Evolutionary conservation across 169 alveolate genomes (phyloP).

Genomic region (Plasmodium gallinaceum): DNA sequence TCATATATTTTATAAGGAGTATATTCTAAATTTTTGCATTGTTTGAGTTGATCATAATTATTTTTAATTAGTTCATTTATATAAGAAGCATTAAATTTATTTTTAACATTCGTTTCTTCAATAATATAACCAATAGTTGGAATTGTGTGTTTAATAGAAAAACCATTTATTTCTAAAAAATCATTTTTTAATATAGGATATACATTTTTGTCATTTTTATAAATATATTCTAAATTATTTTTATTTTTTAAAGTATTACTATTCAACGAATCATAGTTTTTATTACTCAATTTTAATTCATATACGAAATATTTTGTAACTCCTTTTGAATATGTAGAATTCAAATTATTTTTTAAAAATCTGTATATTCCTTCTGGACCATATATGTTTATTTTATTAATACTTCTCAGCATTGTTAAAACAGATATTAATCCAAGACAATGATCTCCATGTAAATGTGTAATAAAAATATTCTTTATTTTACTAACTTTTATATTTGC

Average conservation of each 20-base stretch:
- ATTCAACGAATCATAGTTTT: background rate
- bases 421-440: conserved; percentile 86
- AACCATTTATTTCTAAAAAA: conserved; percentile 77
- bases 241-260: background rate
- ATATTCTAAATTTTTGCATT: conserved; percentile 40
- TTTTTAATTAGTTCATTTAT: conserved; percentile 75
- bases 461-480: conserved; percentile 83
- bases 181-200: conserved; percentile 79
- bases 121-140: conserved; percentile 90
- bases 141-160: conserved; percentile 84
- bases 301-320: conserved; percentile 26
- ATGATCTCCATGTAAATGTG: conserved; percentile 92
- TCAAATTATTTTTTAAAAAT: conserved; percentile 48
- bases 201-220: conserved; percentile 65
- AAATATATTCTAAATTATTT: conserved; percentile 27
- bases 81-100: conserved; percentile 78
- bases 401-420: conserved; percentile 75
- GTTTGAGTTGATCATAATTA: conserved; percentile 64
- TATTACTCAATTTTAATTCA: conserved; percentile 11
- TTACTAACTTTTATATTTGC: conserved; percentile 71
- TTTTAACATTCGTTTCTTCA: conserved; percentile 76
- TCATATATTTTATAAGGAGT: conserved; percentile 53
- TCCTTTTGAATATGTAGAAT: conserved; percentile 30
- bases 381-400: conserved; percentile 71
- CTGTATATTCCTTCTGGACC: conserved; percentile 87